Evolutionary conservation across 495 filamentous ascomycete genomes (phyloP).

Genomic region (Peziza echinospora): DNA sequence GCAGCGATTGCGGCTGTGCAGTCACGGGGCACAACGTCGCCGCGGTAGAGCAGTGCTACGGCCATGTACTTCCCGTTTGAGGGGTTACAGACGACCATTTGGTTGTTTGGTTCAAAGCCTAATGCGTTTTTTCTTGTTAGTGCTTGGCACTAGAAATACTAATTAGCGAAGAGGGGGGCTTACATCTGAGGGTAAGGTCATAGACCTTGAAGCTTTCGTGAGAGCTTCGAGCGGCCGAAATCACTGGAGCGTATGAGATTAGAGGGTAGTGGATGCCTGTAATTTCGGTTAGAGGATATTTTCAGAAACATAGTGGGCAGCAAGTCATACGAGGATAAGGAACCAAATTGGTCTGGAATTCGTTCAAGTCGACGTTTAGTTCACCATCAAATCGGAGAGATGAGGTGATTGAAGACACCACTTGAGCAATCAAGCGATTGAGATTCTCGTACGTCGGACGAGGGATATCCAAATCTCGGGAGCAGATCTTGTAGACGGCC

Average conservation of each 20-base stretch:
- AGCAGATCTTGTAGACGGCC: constrained; percentile 98
- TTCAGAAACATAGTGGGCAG: too few species aligned
- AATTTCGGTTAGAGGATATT: too few species aligned
- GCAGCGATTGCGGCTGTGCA: constrained; percentile 74
- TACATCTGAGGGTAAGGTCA: constrained; percentile 77
- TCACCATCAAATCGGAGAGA: constrained; percentile 97
- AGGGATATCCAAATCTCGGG: constrained; percentile 87
- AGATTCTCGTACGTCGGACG: constrained; percentile 95
- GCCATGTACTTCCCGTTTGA: constrained; percentile 99
- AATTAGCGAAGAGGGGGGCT: constrained; percentile 75
- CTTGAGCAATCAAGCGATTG: constrained; percentile 96
- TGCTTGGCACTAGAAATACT: constrained; percentile 35
- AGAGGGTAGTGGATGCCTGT: constrained; percentile 80
- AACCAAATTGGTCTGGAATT: constrained; percentile 99
- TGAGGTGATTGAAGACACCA: constrained; percentile 95
- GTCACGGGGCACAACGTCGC: constrained; percentile 93
- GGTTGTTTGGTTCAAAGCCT: constrained; percentile 55
- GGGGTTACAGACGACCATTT: constrained; percentile 99
- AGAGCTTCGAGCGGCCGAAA: constrained; percentile 78
- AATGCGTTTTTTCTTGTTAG: constrained; percentile 34
- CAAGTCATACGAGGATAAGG: constrained; percentile 60
- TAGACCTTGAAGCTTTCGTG: constrained; percentile 89
- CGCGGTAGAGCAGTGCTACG: constrained; percentile 91
- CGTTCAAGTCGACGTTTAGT: constrained; percentile 96
- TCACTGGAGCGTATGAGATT: constrained; percentile 83